phyloP scores from a whole-genome alignment of 116 monocot genomes.

The Papilionanthe hybrid region DNA sequence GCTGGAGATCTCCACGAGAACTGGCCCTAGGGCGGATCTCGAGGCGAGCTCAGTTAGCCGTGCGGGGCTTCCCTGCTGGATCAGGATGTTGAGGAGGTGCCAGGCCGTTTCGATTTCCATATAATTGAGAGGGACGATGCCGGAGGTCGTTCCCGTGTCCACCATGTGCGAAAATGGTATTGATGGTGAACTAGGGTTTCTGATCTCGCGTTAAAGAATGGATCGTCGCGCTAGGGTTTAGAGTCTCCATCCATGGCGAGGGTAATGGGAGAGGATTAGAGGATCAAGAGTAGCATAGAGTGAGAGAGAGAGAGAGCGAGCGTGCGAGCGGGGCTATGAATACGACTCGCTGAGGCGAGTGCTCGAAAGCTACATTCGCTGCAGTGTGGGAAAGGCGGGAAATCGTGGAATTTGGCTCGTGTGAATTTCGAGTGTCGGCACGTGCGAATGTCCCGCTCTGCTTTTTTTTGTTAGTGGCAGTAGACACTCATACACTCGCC shows the following conservation, averaged over 20 bases:
- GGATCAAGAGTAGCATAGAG: background rate
- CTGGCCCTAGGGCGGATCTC: constrained; percentile 18
- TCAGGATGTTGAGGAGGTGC: constrained; percentile 58
- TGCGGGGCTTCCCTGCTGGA: constrained; percentile 52
- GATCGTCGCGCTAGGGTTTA: background rate
- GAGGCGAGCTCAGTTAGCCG: constrained; percentile 31
- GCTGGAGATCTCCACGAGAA: constrained; percentile 46
- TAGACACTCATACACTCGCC: too few species aligned
- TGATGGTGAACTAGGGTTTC: constrained; percentile 20
- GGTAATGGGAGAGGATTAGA: background rate
- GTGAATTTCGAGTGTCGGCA: background rate
- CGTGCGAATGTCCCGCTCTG: background rate
- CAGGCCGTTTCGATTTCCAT: constrained; percentile 50
- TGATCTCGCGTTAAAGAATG: background rate
- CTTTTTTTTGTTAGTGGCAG: background rate
- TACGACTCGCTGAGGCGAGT: background rate
- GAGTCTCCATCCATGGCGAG: background rate
- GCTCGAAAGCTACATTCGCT: background rate
- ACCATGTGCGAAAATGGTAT: background rate
- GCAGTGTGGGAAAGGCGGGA: constrained; percentile 13
- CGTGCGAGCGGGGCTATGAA: background rate
- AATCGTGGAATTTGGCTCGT: constrained; percentile 2
- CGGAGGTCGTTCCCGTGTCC: background rate
- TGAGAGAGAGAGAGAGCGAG: constrained; percentile 2
- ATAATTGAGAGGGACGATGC: constrained; percentile 3